A percentile compares a stretch with the other conserved stretches of the same genome.
Evolutionary conservation across 805 yeast species (phyloP).

Genomic region (Metschnikowia santaceciliae): DNA sequence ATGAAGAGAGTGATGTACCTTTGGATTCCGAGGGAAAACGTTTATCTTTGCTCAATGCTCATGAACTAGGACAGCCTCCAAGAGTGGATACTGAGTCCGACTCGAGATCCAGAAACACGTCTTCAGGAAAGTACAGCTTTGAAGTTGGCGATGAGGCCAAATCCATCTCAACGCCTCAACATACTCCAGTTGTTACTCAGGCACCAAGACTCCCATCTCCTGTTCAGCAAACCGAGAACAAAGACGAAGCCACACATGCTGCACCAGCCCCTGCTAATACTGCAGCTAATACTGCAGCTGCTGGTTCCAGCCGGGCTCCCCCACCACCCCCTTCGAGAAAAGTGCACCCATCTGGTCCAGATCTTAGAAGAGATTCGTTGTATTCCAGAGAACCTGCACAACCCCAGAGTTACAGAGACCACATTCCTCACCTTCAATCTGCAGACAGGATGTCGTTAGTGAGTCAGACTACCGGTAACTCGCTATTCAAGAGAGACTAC

Average conservation of each 20-base stretch:
- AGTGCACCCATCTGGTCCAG: constrained; percentile 18
- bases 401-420: not conserved
- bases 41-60: constrained; percentile 31
- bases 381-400: not conserved
- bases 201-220: constrained; percentile 3
- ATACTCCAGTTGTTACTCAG: constrained; percentile 9
- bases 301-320: constrained; percentile 29
- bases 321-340: constrained; percentile 59
- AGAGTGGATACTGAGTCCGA: constrained; percentile 15
- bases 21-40: constrained; percentile 20
- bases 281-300: not conserved
- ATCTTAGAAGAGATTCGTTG: constrained; percentile 24
- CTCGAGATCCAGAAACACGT: constrained; percentile 14
- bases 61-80: constrained; percentile 26
- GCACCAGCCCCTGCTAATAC: not conserved
- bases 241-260: not conserved
- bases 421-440: constrained; percentile 15
- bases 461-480: constrained; percentile 40
- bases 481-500: constrained; percentile 45
- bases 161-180: constrained; percentile 28
- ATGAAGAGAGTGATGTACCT: constrained; percentile 29
- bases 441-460: constrained; percentile 19
- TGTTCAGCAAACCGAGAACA: not conserved
- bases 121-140: constrained; percentile 32
- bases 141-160: constrained; percentile 39